Conservation (phyloP, 108 stramenopile genomes). For the Cyclotella cryptica region DNA sequence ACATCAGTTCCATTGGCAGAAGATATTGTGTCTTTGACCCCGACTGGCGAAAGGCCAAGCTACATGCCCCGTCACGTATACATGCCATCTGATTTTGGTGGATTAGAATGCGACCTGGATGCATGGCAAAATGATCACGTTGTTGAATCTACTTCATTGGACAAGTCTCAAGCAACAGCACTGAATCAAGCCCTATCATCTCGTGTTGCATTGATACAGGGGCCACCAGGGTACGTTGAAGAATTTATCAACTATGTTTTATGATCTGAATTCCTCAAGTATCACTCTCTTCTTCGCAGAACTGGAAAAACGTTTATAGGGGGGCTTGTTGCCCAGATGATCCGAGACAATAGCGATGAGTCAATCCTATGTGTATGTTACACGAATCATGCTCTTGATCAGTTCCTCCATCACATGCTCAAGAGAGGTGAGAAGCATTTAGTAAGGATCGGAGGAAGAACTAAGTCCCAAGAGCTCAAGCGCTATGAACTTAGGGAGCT, state of each 20-base stretch:
- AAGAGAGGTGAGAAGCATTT: conserved; percentile 57
- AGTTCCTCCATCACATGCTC: conserved; percentile 73
- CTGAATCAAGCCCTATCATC: conserved; percentile 46
- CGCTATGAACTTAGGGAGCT: conserved; percentile 46
- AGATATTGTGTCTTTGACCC: conserved; percentile 27
- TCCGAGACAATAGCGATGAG: conserved; percentile 56
- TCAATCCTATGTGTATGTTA: conserved; percentile 69
- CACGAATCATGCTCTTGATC: conserved; percentile 89
- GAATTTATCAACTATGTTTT: not conserved
- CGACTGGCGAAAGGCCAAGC: conserved; percentile 4
- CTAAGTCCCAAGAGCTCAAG: conserved; percentile 57
- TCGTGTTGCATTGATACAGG: conserved; percentile 57
- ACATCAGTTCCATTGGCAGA: conserved; percentile 38
- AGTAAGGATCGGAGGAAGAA: conserved; percentile 74
- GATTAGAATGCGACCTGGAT: conserved; percentile 33
- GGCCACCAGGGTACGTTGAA: conserved; percentile 55
- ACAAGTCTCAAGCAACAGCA: conserved; percentile 51
- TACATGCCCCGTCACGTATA: conserved; percentile 21
- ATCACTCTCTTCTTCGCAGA: not conserved
- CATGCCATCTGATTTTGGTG: conserved; percentile 28
- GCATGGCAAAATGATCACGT: conserved; percentile 31
- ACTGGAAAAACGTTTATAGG: conserved; percentile 62
- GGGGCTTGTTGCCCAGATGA: conserved; percentile 52
- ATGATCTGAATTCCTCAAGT: not conserved
- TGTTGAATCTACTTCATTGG: conserved; percentile 39